phyloP scores from a whole-genome alignment of 2,329 filamentous ascomycete species.

The Nemania bipapillata region DNA sequence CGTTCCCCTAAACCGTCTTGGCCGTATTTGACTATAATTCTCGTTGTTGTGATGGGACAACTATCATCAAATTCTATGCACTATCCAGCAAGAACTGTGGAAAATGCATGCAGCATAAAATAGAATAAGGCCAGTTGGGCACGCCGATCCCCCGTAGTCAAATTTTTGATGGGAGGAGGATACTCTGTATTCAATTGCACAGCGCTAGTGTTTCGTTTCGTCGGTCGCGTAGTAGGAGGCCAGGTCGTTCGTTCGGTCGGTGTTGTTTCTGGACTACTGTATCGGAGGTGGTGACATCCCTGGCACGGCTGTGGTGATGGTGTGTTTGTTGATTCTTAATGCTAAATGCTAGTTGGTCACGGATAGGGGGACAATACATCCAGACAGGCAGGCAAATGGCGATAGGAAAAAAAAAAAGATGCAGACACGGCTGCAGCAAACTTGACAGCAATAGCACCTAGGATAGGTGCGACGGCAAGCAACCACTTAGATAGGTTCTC shows the following conservation, averaged over 20 bases:
- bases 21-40: neutral
- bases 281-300: conserved; percentile 27
- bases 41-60: conserved; percentile 2
- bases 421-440: conserved; percentile 15
- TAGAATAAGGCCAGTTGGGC: conserved; percentile 13
- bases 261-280: conserved; percentile 15
- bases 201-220: conserved; percentile 19
- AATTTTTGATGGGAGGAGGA: conserved; percentile 9
- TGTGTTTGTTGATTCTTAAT: conserved; percentile 28
- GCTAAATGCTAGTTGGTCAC: conserved; percentile 34
- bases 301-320: conserved; percentile 22
- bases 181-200: conserved; percentile 21
- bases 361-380: conserved; percentile 32
- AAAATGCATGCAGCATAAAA: conserved; percentile 15
- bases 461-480: conserved; percentile 29
- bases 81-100: conserved; percentile 3
- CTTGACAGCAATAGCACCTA: conserved; percentile 23
- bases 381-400: conserved; percentile 14
- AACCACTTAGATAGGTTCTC: conserved; percentile 31
- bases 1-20: conserved; percentile 14
- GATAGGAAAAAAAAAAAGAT: conserved; percentile 14
- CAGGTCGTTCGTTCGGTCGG: conserved; percentile 28
- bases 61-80: neutral
- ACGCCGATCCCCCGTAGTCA: neutral
- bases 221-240: conserved; percentile 30